These are phyloP conservation scores for Nicotiana tomentosiformis DNA, from an alignment of 257 asterid genomes.

Conservation along the genomic window DNA sequence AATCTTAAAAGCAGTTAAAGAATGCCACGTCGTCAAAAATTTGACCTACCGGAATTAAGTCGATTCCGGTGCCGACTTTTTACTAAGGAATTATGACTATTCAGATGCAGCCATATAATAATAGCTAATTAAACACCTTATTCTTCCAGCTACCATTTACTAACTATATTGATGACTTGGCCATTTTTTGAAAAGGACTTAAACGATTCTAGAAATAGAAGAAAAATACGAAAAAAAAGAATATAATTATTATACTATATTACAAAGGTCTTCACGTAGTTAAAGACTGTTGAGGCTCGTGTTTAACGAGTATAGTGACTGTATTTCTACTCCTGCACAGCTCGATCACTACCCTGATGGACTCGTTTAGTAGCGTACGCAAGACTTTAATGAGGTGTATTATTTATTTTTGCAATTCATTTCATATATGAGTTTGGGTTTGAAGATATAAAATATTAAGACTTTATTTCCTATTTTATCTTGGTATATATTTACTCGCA, in stretches of 20 bases:
- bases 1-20: neutral
- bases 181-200: neutral
- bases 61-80: constrained; percentile 11
- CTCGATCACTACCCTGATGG: neutral
- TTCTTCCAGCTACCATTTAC: constrained; percentile 5
- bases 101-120: neutral
- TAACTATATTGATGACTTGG: neutral
- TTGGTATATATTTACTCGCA: too few relatives aligned
- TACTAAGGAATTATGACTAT: neutral
- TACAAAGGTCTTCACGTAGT: constrained; percentile 10
- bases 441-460: too few relatives aligned
- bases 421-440: too few relatives aligned
- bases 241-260: neutral
- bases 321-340: neutral
- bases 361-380: too few relatives aligned
- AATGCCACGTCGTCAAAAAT: neutral
- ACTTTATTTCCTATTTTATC: too few relatives aligned
- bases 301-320: constrained; percentile 21
- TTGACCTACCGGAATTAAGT: neutral
- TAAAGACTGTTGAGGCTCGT: constrained; percentile 21
- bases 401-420: too few relatives aligned
- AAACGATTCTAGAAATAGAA: neutral
- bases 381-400: too few relatives aligned
- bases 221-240: neutral
- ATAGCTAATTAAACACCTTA: neutral